phyloP scores from a whole-genome alignment of 2,329 filamentous ascomycete genomes.

The Phaeosphaeria sp. region DNA sequence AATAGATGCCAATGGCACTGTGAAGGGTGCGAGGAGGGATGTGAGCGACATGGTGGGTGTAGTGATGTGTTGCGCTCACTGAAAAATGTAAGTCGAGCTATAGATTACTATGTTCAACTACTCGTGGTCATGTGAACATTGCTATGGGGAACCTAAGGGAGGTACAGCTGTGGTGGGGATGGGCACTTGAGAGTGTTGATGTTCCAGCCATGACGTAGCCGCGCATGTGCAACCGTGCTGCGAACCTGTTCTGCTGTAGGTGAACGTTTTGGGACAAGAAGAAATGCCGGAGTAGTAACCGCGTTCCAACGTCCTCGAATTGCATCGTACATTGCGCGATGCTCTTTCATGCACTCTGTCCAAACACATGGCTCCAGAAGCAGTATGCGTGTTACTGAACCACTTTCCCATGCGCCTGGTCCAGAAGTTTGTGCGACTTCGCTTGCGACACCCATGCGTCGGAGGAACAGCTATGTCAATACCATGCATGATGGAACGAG shows the following conservation, averaged over 20 bases:
- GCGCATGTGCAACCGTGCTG: background rate
- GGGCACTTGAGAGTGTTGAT: background rate
- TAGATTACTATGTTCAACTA: background rate
- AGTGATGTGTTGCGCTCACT: no score
- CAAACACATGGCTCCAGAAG: background rate
- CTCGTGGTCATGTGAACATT: background rate
- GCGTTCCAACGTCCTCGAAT: background rate
- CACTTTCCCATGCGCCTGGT: background rate
- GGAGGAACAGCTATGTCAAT: background rate
- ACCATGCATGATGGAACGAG: background rate
- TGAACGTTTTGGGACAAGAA: background rate
- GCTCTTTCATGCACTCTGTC: background rate
- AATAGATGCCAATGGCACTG: constrained; percentile 60
- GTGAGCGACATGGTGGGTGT: constrained; percentile 33
- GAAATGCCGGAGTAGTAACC: background rate
- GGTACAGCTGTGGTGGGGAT: background rate
- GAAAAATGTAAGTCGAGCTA: background rate
- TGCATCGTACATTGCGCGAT: background rate
- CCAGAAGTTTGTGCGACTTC: background rate
- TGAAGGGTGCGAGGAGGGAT: constrained; percentile 37
- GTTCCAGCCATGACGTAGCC: background rate
- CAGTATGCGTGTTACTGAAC: background rate
- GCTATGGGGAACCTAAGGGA: background rate
- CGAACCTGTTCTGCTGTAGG: background rate
- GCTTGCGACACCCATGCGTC: background rate